Percentiles rank a stretch among this genome's conserved stretches.
Conservation (phyloP, 139 green algal genomes). For the Desmodesmus armatus region DNA sequence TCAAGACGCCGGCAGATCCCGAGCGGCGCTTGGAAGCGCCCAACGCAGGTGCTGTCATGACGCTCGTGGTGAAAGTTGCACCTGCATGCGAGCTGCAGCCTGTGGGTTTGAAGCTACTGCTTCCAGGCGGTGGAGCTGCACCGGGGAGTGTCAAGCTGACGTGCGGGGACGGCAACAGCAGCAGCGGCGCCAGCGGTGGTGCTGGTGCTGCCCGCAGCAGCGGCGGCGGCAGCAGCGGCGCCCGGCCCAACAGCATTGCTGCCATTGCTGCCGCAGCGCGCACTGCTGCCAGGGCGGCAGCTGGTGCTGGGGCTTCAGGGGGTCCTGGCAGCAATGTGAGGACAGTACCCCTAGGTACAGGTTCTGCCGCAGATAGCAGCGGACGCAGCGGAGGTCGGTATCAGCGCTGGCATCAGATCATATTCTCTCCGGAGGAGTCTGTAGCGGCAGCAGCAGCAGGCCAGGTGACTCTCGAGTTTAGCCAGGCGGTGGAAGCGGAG, state of each 20-base stretch:
- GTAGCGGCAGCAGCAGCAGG: constrained; percentile 40
- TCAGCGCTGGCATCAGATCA: constrained; percentile 28
- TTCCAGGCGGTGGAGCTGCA: not conserved
- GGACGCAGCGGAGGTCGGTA: not conserved
- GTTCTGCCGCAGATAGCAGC: not conserved
- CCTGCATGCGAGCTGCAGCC: not conserved
- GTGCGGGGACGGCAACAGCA: too few species aligned
- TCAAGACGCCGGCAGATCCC: constrained; percentile 16
- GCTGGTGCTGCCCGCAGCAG: not conserved
- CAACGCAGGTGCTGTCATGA: constrained; percentile 17
- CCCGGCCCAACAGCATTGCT: not conserved
- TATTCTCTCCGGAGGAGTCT: constrained; percentile 7
- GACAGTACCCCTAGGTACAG: not conserved
- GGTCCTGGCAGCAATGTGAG: not conserved
- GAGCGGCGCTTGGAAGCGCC: constrained; percentile 32
- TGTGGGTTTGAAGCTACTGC: constrained; percentile 19
- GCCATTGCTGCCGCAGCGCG: not conserved
- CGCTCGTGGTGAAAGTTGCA: constrained; percentile 9
- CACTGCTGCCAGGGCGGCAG: not conserved
- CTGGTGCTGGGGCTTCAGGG: not conserved
- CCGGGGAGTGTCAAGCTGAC: not conserved
- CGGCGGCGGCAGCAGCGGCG: not conserved
- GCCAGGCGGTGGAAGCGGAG: not conserved
- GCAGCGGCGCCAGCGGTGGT: not conserved
- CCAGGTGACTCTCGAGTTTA: constrained; percentile 22